Conservation (phyloP, 2,329 filamentous ascomycete genomes). For the Colletotrichum trifolii region DNA sequence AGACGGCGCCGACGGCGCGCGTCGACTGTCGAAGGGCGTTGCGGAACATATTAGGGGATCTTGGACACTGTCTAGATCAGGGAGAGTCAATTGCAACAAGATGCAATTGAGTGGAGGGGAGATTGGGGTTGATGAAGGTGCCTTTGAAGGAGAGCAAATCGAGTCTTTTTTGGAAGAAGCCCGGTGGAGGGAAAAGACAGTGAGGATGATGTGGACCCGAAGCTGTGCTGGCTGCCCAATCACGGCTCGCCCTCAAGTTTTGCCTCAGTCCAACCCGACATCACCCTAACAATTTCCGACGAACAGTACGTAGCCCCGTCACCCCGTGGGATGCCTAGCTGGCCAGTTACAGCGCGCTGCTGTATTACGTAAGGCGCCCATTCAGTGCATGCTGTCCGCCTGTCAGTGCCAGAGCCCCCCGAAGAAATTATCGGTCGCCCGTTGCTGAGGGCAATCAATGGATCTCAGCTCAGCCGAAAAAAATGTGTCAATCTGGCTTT, state of each 20-base stretch:
- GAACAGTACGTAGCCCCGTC: conserved; percentile 27
- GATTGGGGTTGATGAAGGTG: conserved; percentile 64
- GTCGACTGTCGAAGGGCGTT: conserved; percentile 97
- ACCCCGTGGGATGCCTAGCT: conserved; percentile 25
- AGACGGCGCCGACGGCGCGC: conserved; percentile 93
- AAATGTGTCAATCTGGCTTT: conserved; percentile 30
- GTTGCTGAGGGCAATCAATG: neutral
- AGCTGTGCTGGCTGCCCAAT: conserved; percentile 33
- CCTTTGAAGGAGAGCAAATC: conserved; percentile 59
- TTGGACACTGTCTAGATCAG: conserved; percentile 62
- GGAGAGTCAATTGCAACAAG: conserved; percentile 70
- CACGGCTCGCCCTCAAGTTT: conserved; percentile 25
- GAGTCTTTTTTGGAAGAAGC: conserved; percentile 54
- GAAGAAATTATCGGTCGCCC: conserved; percentile 1
- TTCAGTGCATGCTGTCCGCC: neutral
- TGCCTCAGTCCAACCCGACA: conserved; percentile 39
- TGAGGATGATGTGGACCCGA: conserved; percentile 40
- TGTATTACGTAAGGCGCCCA: neutral
- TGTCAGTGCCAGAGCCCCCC: conserved; percentile 2
- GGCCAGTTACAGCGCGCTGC: neutral
- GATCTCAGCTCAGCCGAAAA: conserved; percentile 30
- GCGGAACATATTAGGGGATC: conserved; percentile 86
- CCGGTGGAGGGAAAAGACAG: conserved; percentile 56
- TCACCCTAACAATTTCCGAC: conserved; percentile 38
- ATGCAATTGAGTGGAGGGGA: conserved; percentile 73